Evolutionary conservation across 1,284 basidiomycete species (phyloP), one percentile per base, ranked within the genome.

Genomic region (Sporisorium reilianum): DNA sequence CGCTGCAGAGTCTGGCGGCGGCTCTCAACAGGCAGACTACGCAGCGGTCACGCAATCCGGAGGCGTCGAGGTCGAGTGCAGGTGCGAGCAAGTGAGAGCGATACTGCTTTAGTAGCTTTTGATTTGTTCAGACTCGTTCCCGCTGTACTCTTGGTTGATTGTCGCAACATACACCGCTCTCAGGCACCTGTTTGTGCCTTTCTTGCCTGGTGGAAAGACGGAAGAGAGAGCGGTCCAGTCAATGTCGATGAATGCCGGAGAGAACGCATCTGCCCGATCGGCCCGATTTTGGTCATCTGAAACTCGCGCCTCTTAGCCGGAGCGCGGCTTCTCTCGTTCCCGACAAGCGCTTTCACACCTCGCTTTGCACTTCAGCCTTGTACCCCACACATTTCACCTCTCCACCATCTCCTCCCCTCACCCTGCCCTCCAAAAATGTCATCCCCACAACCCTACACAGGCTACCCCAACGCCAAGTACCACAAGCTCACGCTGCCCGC

Each of bases 401-500:
- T 25, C 25, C n/a, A 2, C 38, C 14, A n/a, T 16, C 18, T 20
- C 38, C 38, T 41, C n/a, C 30, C 16, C 2, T 20, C 42, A 44
- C 42, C 10, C 22, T 30, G n/a, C 6, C 18, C 26, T 10, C 16
- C 48, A 26, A 23, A 11, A 22, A 78, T 75, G 75, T 68, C 72
- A 8, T 77, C 54, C 52, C 77, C 78, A 1, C 61, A 72, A 28
- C 61, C 64, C 22, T 82, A 79, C 58, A 16, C 50, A 4, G 58
- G 55, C 41, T 66, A 72, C 20, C 30, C 54, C 5, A 16, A 64
- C 22, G 51, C 76, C 30, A 62, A 79, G 41, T 79, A 68, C 55
- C 80, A 81, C 75, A 67, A 71, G 45, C 67, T 83, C 16, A 54
- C 66, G 26, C 70, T 77, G 20, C 66, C 76, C 12, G 76, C 75